Percentiles rank a stretch among this genome's conserved stretches.
Conservation (phyloP, 1,139 yeast species). For the Candida sp. region DNA sequence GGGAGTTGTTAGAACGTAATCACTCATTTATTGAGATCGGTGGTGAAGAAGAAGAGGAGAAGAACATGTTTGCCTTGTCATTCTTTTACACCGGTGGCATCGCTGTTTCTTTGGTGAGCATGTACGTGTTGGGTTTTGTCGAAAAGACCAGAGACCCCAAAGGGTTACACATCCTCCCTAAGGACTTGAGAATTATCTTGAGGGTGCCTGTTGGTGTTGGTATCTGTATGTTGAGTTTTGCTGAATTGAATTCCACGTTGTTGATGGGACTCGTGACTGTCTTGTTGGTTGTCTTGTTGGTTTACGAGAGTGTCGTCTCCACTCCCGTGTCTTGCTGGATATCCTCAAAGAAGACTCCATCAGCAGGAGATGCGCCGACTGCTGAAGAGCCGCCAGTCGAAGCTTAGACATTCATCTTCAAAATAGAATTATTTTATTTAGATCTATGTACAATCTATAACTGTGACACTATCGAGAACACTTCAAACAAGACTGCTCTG, state of each 20-base stretch:
- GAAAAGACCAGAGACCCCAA: slow-evolving; percentile 44
- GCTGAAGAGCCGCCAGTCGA: too few species aligned
- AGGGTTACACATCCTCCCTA: slow-evolving; percentile 30
- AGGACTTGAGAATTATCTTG: slow-evolving; percentile 42
- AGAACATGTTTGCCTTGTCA: slow-evolving; percentile 38
- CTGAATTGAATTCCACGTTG: slow-evolving; percentile 44
- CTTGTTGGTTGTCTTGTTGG: slow-evolving; percentile 31
- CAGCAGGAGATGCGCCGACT: background rate
- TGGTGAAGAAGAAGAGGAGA: slow-evolving; percentile 26
- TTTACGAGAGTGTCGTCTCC: slow-evolving; percentile 37
- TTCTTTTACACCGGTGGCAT: slow-evolving; percentile 57
- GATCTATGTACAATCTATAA: background rate
- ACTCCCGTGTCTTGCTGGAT: slow-evolving; percentile 25
- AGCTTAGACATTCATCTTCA: too few species aligned
- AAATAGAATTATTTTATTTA: background rate
- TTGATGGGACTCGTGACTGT: slow-evolving; percentile 48
- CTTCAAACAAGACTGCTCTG: slow-evolving; percentile 25
- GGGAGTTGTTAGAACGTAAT: slow-evolving; percentile 4
- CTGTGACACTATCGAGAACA: slow-evolving; percentile 2
- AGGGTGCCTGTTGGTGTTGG: slow-evolving; percentile 43
- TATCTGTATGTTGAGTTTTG: slow-evolving; percentile 49
- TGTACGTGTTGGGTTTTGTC: slow-evolving; percentile 39
- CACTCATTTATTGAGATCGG: background rate
- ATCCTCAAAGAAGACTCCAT: background rate
- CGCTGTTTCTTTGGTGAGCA: slow-evolving; percentile 38